Conservation (phyloP, 306 rosid species). For the Cicer cuneatum region DNA sequence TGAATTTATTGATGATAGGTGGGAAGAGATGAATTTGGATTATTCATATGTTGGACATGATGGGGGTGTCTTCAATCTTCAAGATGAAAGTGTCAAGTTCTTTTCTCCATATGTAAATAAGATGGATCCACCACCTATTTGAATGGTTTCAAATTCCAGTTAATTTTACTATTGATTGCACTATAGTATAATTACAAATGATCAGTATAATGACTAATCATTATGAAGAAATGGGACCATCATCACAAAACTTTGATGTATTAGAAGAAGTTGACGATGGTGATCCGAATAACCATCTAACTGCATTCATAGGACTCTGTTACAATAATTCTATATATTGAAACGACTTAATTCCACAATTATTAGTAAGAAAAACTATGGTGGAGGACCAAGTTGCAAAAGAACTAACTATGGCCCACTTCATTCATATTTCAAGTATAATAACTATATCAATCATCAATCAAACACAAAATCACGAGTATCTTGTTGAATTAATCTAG, state of each 20-base stretch:
- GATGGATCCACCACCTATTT: no score
- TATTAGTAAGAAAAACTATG: no score
- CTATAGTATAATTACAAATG: constrained; percentile 24
- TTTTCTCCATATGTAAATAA: background rate
- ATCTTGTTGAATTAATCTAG: background rate
- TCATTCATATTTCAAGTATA: background rate
- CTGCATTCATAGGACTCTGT: background rate
- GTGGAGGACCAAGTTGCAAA: background rate
- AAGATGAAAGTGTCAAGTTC: constrained; percentile 4
- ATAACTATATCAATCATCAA: constrained; percentile 11
- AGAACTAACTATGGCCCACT: background rate
- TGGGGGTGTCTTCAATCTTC: constrained; percentile 30
- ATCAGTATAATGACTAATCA: constrained; percentile 2
- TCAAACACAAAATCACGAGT: background rate
- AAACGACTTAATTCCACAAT: no score
- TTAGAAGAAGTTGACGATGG: background rate
- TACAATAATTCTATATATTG: no score
- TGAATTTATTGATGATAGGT: constrained; percentile 35
- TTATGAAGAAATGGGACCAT: background rate
- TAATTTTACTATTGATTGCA: background rate
- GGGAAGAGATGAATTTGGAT: constrained; percentile 27
- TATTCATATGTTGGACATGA: constrained; percentile 9
- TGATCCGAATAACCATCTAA: background rate
- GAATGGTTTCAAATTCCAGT: constrained; percentile 1
- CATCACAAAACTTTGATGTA: background rate